Evolutionary conservation across 257 asterid species (phyloP).

Genomic region (Solanum infundibuliforme): DNA sequence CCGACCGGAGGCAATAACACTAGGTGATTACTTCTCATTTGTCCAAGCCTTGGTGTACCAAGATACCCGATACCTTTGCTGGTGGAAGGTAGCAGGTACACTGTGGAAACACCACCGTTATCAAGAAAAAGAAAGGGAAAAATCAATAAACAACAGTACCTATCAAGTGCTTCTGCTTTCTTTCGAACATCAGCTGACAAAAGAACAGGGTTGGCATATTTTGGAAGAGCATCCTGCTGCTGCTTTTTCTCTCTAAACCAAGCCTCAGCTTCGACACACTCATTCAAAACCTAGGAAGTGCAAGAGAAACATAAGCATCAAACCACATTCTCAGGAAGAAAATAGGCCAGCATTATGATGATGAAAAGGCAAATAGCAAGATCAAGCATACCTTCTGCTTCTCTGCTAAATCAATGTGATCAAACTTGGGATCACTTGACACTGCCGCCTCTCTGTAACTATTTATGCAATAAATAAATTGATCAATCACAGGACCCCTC

Average conservation of each 20-base stretch:
- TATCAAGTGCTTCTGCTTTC: slow-evolving; percentile 77
- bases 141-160: slow-evolving; percentile 25
- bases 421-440: slow-evolving; percentile 66
- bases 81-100: background rate
- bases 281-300: slow-evolving; percentile 52
- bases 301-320: background rate
- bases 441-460: slow-evolving; percentile 83
- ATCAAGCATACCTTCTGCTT: slow-evolving; percentile 53
- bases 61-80: background rate
- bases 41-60: background rate
- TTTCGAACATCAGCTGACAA: slow-evolving; percentile 57
- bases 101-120: background rate
- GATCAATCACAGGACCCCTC: slow-evolving; percentile 68
- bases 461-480: slow-evolving; percentile 44
- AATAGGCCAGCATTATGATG: background rate
- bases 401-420: slow-evolving; percentile 69
- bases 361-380: background rate
- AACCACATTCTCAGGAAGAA: background rate
- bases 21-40: background rate
- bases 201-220: slow-evolving; percentile 57
- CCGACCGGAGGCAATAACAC: background rate
- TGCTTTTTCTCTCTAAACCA: slow-evolving; percentile 82
- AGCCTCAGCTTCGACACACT: slow-evolving; percentile 81
- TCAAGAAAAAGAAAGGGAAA: background rate
- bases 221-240: slow-evolving; percentile 78